A percentile compares a stretch with the other conserved stretches of the same genome.
These are phyloP conservation scores for Gentiana macrophylla DNA, from an alignment of 257 asterid species.

Conservation along the genomic window DNA sequence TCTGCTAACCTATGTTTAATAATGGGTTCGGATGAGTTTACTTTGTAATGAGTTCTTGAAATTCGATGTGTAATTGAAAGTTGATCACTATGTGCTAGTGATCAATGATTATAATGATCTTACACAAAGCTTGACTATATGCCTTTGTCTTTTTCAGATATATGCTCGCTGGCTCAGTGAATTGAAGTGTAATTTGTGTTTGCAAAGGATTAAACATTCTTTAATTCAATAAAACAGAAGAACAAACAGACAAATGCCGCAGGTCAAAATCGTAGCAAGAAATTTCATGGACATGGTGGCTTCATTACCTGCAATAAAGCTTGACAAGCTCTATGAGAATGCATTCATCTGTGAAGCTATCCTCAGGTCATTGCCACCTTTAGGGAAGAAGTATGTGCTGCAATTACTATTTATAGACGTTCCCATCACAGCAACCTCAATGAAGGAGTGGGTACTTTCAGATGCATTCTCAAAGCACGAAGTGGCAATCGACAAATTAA, in stretches of 20 bases:
- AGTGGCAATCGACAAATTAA: conserved; percentile 74
- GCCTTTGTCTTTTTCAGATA: too few species aligned
- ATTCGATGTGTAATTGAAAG: too few species aligned
- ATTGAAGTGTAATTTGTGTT: too few species aligned
- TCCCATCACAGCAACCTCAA: conserved; percentile 52
- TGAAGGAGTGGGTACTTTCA: conserved; percentile 88
- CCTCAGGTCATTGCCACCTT: conserved; percentile 80
- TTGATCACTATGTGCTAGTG: too few species aligned
- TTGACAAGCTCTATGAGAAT: conserved; percentile 77
- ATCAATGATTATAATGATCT: too few species aligned
- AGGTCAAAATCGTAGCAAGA: conserved; percentile 79
- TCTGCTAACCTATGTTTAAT: too few species aligned
- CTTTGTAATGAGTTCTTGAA: too few species aligned
- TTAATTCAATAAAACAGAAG: too few species aligned
- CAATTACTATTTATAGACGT: conserved; percentile 63
- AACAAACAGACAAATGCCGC: conserved; percentile 53
- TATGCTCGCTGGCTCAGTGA: too few species aligned
- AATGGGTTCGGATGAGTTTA: too few species aligned
- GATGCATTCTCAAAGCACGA: conserved; percentile 83
- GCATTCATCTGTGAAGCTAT: conserved; percentile 93
- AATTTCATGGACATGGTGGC: conserved; percentile 99
- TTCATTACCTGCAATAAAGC: conserved; percentile 84
- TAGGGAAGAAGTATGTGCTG: conserved; percentile 88
- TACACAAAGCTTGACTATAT: too few species aligned
- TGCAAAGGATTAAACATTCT: too few species aligned